Percentiles rank a stretch among this genome's conserved stretches.
Evolutionary conservation across 129 eudicot genomes (phyloP).

Genomic region (Escallonia herrerae): DNA sequence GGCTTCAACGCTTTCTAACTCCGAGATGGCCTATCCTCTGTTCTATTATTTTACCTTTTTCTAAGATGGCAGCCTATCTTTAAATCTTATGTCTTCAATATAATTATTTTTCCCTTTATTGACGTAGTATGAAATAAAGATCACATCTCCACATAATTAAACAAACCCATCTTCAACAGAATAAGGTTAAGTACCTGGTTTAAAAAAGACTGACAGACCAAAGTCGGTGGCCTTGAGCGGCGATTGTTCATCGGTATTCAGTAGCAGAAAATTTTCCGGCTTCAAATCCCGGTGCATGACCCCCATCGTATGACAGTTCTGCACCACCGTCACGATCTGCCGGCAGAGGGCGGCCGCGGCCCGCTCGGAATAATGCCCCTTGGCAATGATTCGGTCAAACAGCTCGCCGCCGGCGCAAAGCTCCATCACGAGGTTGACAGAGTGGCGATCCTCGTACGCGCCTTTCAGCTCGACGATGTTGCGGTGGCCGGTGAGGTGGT

Average conservation of each 20-base stretch:
- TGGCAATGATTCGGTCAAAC: conserved; percentile 87
- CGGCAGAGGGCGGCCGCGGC: conserved; percentile 76
- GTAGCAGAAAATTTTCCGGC: conserved; percentile 84
- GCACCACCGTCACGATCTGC: conserved; percentile 91
- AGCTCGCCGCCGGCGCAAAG: conserved; percentile 95
- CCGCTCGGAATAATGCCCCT: conserved; percentile 96
- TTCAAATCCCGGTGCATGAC: conserved; percentile 91
- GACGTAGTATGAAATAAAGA: no score
- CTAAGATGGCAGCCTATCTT: no score
- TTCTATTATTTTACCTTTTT: no score
- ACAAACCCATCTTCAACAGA: no score
- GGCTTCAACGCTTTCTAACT: no score
- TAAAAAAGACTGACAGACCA: conserved; percentile 79
- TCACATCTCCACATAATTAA: no score
- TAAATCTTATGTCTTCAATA: no score
- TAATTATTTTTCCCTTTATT: no score
- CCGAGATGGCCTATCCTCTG: no score
- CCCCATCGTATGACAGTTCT: conserved; percentile 91
- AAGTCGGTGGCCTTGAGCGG: conserved; percentile 96
- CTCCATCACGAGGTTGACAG: conserved; percentile 81
- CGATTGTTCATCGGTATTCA: conserved; percentile 60
- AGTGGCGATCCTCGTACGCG: conserved; percentile 77
- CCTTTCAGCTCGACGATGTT: conserved; percentile 86
- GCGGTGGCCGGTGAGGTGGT: conserved; percentile 89
- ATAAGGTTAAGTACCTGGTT: conserved; percentile 51